A percentile compares a stretch with the other conserved stretches of the same genome.
phyloP scores from a whole-genome alignment of 768 basidiomycete genomes.

The Amanita muscaria region DNA sequence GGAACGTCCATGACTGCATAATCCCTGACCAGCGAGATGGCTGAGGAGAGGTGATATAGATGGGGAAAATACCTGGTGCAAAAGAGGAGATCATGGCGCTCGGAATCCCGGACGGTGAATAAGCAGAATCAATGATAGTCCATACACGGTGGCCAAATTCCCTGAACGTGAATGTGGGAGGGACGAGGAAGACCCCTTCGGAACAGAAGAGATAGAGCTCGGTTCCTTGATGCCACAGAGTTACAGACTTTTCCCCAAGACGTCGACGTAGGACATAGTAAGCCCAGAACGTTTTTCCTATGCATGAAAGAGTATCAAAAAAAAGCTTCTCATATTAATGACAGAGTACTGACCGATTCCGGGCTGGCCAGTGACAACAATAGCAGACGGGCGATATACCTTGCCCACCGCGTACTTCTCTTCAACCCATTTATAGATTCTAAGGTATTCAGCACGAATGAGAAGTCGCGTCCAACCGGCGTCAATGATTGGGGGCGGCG shows the following conservation, averaged over 20 bases:
- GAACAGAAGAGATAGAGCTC: constrained; percentile 8
- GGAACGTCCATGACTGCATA: constrained; percentile 4
- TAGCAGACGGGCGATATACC: constrained; percentile 1
- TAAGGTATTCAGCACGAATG: constrained; percentile 11
- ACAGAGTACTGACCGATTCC: constrained; percentile 9
- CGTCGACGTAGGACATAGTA: no score
- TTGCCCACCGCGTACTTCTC: not conserved
- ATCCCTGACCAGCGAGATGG: constrained; percentile 6
- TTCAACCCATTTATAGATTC: constrained; percentile 10
- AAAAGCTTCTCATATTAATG: not conserved
- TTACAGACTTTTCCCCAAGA: constrained; percentile 9
- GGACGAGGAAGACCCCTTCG: constrained; percentile 4
- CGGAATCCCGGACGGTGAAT: constrained; percentile 1
- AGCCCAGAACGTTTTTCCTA: constrained; percentile 8
- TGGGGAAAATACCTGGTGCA: constrained; percentile 7
- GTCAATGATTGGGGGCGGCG: constrained; percentile 7
- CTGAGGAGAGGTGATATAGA: constrained; percentile 10
- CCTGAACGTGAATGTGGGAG: constrained; percentile 1
- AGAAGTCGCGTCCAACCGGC: not conserved
- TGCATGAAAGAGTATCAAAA: constrained; percentile 1
- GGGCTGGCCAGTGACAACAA: constrained; percentile 10
- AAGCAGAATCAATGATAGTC: constrained; percentile 2
- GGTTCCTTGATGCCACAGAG: constrained; percentile 7
- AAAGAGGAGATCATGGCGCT: not conserved
- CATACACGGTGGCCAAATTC: not conserved